Percentiles rank a stretch among this genome's conserved stretches.
Evolutionary conservation across 805 yeast genomes (phyloP).

Genomic region (Wickerhamiella siamensis): DNA sequence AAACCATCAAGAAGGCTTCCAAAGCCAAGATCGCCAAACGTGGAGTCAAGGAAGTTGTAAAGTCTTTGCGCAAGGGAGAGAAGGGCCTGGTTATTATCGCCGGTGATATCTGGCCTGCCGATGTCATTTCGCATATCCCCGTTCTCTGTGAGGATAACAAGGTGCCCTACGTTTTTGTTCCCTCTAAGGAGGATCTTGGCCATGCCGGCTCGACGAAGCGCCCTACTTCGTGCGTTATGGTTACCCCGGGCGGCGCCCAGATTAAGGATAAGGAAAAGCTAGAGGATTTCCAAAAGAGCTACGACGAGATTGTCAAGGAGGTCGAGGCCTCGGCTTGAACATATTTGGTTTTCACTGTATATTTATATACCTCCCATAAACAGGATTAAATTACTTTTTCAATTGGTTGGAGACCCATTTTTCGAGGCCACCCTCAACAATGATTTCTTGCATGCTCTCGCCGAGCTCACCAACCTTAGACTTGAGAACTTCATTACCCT

Average conservation of each 20-base stretch:
- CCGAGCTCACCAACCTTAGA: constrained; percentile 95
- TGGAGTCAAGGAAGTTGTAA: constrained; percentile 98
- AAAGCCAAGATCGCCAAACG: constrained; percentile 96
- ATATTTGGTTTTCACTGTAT: not conserved
- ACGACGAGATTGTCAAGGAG: constrained; percentile 90
- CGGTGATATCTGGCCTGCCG: constrained; percentile 95
- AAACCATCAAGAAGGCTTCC: constrained; percentile 94
- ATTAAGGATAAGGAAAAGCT: constrained; percentile 55
- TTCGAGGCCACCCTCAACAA: constrained; percentile 93
- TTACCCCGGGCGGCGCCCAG: constrained; percentile 89
- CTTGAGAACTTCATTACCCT: constrained; percentile 41
- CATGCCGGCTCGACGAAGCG: constrained; percentile 98
- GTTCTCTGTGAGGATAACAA: constrained; percentile 89
- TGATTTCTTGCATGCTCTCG: constrained; percentile 87
- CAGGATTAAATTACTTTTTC: not conserved
- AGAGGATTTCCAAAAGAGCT: constrained; percentile 81
- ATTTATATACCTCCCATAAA: not conserved
- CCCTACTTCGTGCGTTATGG: constrained; percentile 95
- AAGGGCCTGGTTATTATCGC: constrained; percentile 94
- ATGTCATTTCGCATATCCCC: constrained; percentile 93
- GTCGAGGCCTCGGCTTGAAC: constrained; percentile 28
- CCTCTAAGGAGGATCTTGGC: constrained; percentile 96
- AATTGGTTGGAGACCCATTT: constrained; percentile 59
- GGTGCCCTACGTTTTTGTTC: constrained; percentile 86
- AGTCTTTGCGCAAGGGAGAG: constrained; percentile 94